These are phyloP conservation scores for Orbilia oligospora DNA, from an alignment of 2,329 filamentous ascomycete genomes.

Conservation along the genomic window DNA sequence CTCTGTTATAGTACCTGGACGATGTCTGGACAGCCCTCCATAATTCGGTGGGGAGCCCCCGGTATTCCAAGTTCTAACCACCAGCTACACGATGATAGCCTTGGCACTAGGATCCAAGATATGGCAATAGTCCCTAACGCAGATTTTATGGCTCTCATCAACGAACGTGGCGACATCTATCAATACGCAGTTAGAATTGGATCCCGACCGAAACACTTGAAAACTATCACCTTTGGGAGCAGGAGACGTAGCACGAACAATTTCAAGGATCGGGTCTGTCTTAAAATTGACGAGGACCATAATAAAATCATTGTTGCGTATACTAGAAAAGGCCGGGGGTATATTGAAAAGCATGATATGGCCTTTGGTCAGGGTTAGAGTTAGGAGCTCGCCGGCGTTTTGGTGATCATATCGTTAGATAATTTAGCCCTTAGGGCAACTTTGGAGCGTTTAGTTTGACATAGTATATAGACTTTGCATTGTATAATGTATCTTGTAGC, in stretches of 20 bases:
- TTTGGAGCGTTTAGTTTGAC: no score
- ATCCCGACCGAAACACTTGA: background rate
- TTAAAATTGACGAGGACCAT: background rate
- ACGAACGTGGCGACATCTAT: slow-evolving; percentile 1
- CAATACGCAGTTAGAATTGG: background rate
- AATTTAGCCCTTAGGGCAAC: no score
- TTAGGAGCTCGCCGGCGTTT: background rate
- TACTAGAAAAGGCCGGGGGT: background rate
- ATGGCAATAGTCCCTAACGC: background rate
- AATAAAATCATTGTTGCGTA: background rate
- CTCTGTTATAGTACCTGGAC: slow-evolving; percentile 10
- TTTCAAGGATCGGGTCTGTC: background rate
- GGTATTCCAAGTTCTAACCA: background rate
- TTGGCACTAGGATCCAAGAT: background rate
- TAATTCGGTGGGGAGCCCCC: background rate
- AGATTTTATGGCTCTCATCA: background rate
- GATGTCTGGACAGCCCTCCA: background rate
- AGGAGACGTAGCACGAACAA: background rate
- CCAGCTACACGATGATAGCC: background rate
- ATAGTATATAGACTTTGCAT: background rate
- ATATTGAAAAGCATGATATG: slow-evolving; percentile 1
- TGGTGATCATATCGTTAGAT: no score
- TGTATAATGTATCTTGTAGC: background rate
- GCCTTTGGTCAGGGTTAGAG: background rate
- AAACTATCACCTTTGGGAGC: background rate